Evolutionary conservation across 768 basidiomycete species (phyloP), one percentile per base, ranked within the genome.

Genomic region (Lyophyllum semitale): DNA sequence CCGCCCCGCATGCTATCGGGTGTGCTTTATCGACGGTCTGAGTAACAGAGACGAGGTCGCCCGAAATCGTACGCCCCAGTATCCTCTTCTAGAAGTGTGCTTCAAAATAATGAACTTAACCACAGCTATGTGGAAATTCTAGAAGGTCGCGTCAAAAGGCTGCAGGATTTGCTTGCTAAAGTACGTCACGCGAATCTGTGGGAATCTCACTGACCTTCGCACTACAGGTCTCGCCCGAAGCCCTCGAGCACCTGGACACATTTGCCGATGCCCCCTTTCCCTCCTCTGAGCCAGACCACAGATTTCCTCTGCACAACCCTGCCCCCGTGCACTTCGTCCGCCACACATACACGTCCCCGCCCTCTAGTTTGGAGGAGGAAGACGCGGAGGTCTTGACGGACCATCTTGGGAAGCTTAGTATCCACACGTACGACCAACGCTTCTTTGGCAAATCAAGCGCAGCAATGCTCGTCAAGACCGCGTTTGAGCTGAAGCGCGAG

Each of bases 21-120:
- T n/a, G n/a, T n/a, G n/a, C n/a, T n/a, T n/a, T n/a, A n/a, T n/a
- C n/a, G n/a, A n/a, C n/a, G n/a, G n/a, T n/a, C n/a, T n/a, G n/a
- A n/a, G n/a, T n/a, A n/a, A n/a, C n/a, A n/a, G n/a, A n/a, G 76
- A 70, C 81, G 85, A 17, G 85, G 84, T 0, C 85, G 83, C 38
- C 81, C 84, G 4, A 84, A 85, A 70, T 80, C 81, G 81, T 85
- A 54, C 53, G 76, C 70, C 7, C 4, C n/a, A n/a, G n/a, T n/a
- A n/a, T 53, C 13, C 8, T 30, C 26, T 42, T 44, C 8, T 9
- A 48, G 20, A 20, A 33, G 27, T n/a, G 15, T 32, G 27, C 29
- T 23, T 3, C 2, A 15, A 25, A 25, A 44, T 44, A 30, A 51
- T 22, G 55, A 41, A 26, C 25, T 18, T 29, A 8, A 26, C 20